phyloP scores from a whole-genome alignment of 345 rosid genomes.

The Lumnitzera littorea region DNA sequence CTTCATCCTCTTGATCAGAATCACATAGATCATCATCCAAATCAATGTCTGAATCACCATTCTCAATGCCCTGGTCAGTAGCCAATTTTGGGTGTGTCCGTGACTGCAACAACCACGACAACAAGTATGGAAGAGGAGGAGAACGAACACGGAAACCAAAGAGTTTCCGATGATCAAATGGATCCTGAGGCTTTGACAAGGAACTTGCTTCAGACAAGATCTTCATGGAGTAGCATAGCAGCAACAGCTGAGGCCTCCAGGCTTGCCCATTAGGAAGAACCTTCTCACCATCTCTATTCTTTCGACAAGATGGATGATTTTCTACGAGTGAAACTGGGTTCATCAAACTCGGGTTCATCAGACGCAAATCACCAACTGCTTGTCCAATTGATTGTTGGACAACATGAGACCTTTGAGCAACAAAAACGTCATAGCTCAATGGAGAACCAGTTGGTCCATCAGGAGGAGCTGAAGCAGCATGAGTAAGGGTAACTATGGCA shows the following conservation, averaged over 20 bases:
- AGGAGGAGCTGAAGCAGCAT: conserved; percentile 95
- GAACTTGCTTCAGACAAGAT: conserved; percentile 74
- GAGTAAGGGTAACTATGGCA: conserved; percentile 82
- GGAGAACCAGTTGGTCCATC: conserved; percentile 92
- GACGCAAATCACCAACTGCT: conserved; percentile 81
- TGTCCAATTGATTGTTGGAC: conserved; percentile 93
- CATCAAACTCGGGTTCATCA: conserved; percentile 88
- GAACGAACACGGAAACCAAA: conserved; percentile 84
- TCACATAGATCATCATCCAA: conserved; percentile 73
- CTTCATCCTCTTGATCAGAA: conserved; percentile 75
- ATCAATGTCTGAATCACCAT: conserved; percentile 73
- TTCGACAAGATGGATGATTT: conserved; percentile 80
- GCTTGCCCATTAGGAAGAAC: conserved; percentile 88
- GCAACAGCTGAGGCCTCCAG: conserved; percentile 80
- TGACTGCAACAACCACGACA: conserved; percentile 93
- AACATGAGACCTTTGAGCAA: conserved; percentile 86
- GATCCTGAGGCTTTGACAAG: conserved; percentile 71
- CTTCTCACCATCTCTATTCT: conserved; percentile 81
- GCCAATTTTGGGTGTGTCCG: conserved; percentile 78
- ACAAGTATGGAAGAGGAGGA: conserved; percentile 86
- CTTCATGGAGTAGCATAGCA: conserved; percentile 79
- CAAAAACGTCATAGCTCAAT: conserved; percentile 80
- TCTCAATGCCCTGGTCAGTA: conserved; percentile 73
- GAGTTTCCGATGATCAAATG: conserved; percentile 68
- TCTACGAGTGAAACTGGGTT: conserved; percentile 89